Percentiles rank a stretch among this genome's conserved stretches.
Conservation (phyloP, 1,284 basidiomycete species). For the Fomitopsis palustris region DNA sequence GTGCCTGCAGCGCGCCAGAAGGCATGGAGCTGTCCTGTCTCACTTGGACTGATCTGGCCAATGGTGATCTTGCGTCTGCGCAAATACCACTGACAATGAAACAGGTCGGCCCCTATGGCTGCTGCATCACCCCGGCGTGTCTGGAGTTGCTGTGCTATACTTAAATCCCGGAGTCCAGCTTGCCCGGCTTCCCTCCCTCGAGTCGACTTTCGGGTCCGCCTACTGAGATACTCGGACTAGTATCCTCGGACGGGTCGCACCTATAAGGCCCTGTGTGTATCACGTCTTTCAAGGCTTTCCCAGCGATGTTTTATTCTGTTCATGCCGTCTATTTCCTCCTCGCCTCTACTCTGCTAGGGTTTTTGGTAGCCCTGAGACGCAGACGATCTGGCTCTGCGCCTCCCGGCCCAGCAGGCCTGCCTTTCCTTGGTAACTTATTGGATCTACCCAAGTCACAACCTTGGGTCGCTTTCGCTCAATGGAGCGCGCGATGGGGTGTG, state of each 20-base stretch:
- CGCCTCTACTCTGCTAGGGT: background rate
- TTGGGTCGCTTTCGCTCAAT: constrained; percentile 27
- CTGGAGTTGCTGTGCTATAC: background rate
- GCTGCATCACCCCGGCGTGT: background rate
- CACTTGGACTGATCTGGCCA: background rate
- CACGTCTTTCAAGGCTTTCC: background rate
- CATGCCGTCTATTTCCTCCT: background rate
- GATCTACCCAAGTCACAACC: constrained; percentile 15
- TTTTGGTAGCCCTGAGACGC: background rate
- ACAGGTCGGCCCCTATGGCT: background rate
- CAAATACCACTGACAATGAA: background rate
- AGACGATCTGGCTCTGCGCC: constrained; percentile 8
- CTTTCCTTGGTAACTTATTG: constrained; percentile 17
- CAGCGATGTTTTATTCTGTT: background rate
- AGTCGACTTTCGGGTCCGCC: too few relatives aligned
- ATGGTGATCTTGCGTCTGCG: background rate
- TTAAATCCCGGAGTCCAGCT: background rate
- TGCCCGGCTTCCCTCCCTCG: background rate
- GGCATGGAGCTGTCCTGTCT: background rate
- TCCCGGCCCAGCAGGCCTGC: constrained; percentile 16
- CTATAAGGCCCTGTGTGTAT: background rate
- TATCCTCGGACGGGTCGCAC: background rate
- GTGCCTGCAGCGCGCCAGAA: background rate
- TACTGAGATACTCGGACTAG: background rate
- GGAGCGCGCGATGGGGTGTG: constrained; percentile 25